A percentile compares a stretch with the other conserved stretches of the same genome.
These are phyloP conservation scores for Meira miltonrushii DNA, from an alignment of 1,284 basidiomycete species.

Conservation along the genomic window DNA sequence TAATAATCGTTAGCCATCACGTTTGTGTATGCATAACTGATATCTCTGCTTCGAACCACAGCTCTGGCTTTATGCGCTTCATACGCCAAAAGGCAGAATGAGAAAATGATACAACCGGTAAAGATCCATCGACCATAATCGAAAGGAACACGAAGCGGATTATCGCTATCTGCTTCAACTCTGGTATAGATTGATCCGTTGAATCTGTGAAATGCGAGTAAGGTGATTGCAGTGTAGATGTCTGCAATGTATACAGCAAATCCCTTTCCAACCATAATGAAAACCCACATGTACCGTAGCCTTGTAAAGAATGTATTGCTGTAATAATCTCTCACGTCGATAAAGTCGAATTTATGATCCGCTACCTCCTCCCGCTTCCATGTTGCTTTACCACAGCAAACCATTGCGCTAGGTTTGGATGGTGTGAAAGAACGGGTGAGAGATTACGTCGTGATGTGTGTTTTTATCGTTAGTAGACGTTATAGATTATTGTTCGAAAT, in stretches of 20 bases:
- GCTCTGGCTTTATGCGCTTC: slow-evolving; percentile 85
- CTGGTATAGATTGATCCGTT: slow-evolving; percentile 79
- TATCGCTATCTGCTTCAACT: slow-evolving; percentile 60
- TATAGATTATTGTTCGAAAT: too few relatives aligned
- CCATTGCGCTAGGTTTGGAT: neutral
- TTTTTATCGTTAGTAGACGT: too few relatives aligned
- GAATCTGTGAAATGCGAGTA: slow-evolving; percentile 88
- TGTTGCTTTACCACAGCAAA: slow-evolving; percentile 30
- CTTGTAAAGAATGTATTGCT: slow-evolving; percentile 80
- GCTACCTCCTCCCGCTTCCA: slow-evolving; percentile 97
- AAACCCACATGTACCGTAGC: slow-evolving; percentile 59
- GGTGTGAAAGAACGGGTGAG: too few relatives aligned
- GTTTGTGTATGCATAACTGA: slow-evolving; percentile 65
- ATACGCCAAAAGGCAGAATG: slow-evolving; percentile 85
- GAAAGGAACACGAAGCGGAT: slow-evolving; percentile 83
- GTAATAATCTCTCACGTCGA: slow-evolving; percentile 86
- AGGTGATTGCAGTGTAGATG: slow-evolving; percentile 93
- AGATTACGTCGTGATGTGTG: neutral
- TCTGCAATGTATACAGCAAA: slow-evolving; percentile 94
- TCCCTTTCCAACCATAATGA: slow-evolving; percentile 84
- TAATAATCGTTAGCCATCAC: slow-evolving; percentile 79
- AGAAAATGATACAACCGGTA: slow-evolving; percentile 94
- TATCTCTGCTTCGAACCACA: slow-evolving; percentile 89
- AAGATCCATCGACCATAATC: slow-evolving; percentile 90
- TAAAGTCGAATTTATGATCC: slow-evolving; percentile 99